Conservation (phyloP, 1,284 basidiomycete species). For the Neolentinus lepideus region DNA sequence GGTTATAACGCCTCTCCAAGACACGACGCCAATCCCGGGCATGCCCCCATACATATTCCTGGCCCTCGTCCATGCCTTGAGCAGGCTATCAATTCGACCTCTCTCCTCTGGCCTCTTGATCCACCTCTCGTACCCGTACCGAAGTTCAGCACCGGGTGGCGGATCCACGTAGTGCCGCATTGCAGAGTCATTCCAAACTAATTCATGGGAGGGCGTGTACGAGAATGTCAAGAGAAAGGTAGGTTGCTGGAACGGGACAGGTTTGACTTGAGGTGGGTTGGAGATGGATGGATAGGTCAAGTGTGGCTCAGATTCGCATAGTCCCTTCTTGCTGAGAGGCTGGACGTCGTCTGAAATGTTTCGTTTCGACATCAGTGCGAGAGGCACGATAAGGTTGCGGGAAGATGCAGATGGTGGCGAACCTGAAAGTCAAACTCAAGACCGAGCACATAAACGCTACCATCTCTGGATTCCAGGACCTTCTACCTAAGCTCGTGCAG, state of each 20-base stretch:
- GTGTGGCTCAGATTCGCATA: background rate
- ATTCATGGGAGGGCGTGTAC: conserved; percentile 34
- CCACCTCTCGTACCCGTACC: conserved; percentile 66
- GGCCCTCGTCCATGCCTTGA: conserved; percentile 43
- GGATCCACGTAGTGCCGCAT: conserved; percentile 65
- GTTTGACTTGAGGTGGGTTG: background rate
- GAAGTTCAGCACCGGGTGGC: conserved; percentile 50
- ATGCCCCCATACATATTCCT: conserved; percentile 27
- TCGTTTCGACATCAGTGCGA: too few species aligned
- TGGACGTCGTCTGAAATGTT: too few species aligned
- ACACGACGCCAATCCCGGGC: conserved; percentile 53
- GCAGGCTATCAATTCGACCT: conserved; percentile 56
- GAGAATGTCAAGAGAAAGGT: conserved; percentile 41
- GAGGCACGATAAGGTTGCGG: too few species aligned
- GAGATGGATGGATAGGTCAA: background rate
- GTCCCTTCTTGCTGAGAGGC: too few species aligned
- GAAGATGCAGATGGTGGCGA: too few species aligned
- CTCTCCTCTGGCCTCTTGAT: conserved; percentile 56
- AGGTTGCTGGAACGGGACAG: conserved; percentile 35
- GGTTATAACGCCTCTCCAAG: conserved; percentile 91
- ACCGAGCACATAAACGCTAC: too few species aligned
- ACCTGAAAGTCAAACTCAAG: too few species aligned
- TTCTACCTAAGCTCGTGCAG: too few species aligned
- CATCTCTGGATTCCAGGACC: too few species aligned
- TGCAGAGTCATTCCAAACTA: conserved; percentile 59